These are phyloP conservation scores for Cryptosporidium sp. DNA, from an alignment of 169 alveolate genomes.

Conservation along the genomic window DNA sequence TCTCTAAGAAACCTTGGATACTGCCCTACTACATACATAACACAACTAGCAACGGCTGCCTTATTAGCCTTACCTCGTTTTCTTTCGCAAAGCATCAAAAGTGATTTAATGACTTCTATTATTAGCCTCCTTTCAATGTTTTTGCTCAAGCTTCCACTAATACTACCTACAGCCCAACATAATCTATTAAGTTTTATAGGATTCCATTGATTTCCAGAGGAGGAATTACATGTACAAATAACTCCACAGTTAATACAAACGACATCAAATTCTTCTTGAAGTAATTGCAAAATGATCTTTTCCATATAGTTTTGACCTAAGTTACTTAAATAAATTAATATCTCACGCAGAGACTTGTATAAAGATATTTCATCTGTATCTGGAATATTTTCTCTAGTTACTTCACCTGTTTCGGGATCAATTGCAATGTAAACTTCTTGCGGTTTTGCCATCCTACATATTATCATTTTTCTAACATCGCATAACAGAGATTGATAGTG, in stretches of 20 bases:
- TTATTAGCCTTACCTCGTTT: constrained; percentile 97
- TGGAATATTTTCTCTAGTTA: constrained; percentile 86
- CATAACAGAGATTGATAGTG: constrained; percentile 82
- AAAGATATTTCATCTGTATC: constrained; percentile 95
- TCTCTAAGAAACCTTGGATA: constrained; percentile 96
- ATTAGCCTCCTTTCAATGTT: constrained; percentile 94
- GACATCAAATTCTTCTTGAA: constrained; percentile 88
- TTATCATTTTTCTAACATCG: constrained; percentile 86
- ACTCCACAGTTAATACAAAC: constrained; percentile 49
- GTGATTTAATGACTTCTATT: constrained; percentile 92
- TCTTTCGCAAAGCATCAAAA: constrained; percentile 95
- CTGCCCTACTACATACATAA: constrained; percentile 99
- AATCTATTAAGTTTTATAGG: constrained; percentile 90
- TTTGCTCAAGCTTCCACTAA: constrained; percentile 96
- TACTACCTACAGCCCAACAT: constrained; percentile 97
- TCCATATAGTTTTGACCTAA: constrained; percentile 94
- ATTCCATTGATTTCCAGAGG: constrained; percentile 79
- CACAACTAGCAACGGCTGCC: constrained; percentile 92
- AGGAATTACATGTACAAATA: constrained; percentile 43
- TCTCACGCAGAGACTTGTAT: constrained; percentile 95
- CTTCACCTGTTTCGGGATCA: constrained; percentile 92
- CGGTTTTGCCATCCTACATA: constrained; percentile 96
- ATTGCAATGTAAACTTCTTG: constrained; percentile 92
- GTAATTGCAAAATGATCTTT: constrained; percentile 89
- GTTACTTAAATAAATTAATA: constrained; percentile 93